Base-by-base conservation (phyloP, 2,329 filamentous ascomycete genomes). In the Aspergillus pseudoglaucus region DNA sequence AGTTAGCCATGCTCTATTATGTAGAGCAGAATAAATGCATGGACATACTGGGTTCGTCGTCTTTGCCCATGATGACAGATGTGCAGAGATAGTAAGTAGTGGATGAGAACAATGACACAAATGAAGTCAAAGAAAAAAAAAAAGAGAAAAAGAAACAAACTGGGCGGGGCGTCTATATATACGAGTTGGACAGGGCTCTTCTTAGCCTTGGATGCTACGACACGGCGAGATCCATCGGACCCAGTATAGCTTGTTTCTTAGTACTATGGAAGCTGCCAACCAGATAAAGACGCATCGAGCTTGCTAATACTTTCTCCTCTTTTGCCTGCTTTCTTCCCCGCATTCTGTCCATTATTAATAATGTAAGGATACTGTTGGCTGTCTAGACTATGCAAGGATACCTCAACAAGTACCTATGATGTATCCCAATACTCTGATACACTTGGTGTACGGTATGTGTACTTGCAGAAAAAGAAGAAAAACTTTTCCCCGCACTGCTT, bases 51-150 rank as follows among this genome's bases (percentile, higher is more conserved):
- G 60, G 61, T 49, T 67, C 61, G 48, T 66, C 62, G 55, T 68
- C 62, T 55, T 66, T 56, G 52, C 64, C 64, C 66, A 70, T 70
- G 32, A 35, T 66, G 58, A 47, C 43, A 46, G 17, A 46, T 42
- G 18, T 33, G 25, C 38, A 17, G 43, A 17, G 15, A 32, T 45
- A 45, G 23, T 22, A 40, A 45, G 23, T 22, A 40, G 25, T 30
- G 25, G 12, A 10, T 22, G 25, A 12, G 9, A 12, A 46, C 17
- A 14, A 32, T 22, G 35, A 40, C 30, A 30, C 41, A 32, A 22
- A 39, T 22, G n/a, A 25, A 44, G 10, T 44, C 37, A 44, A 35
- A 32, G 35, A 23, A 17, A 41, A 42, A 45, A 45, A 41, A 37
- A 47, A 37, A 41, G 42, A 40, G 48, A 42, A 45, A 30, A 50